phyloP scores from a whole-genome alignment of 345 rosid genomes.

The Microthlaspi erraticum region DNA sequence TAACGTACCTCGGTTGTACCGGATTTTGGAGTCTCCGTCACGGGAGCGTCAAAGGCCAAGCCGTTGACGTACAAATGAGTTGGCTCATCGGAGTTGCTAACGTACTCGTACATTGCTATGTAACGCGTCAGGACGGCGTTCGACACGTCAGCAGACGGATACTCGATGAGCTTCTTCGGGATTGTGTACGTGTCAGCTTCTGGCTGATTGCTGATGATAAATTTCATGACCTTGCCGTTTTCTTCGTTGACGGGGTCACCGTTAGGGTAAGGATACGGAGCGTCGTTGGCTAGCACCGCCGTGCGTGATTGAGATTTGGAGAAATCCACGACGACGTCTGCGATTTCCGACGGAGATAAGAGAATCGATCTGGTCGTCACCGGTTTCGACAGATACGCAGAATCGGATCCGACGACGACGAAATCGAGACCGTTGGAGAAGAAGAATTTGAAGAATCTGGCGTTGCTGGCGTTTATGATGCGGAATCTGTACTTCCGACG shows the following conservation, averaged over 20 bases:
- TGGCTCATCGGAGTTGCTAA: conserved; percentile 62
- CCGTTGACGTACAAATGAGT: conserved; percentile 84
- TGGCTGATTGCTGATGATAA: conserved; percentile 48
- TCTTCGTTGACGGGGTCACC: conserved; percentile 75
- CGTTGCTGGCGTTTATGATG: conserved; percentile 90
- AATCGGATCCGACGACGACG: conserved; percentile 68
- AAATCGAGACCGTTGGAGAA: conserved; percentile 73
- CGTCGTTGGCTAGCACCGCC: conserved; percentile 67
- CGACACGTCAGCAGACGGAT: conserved; percentile 55
- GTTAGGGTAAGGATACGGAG: conserved; percentile 69
- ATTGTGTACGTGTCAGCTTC: conserved; percentile 57
- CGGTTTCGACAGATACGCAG: conserved; percentile 59
- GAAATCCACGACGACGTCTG: conserved; percentile 80
- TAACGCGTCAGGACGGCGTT: conserved; percentile 57
- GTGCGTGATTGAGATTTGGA: conserved; percentile 56
- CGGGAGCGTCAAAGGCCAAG: conserved; percentile 61
- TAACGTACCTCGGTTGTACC: conserved; percentile 65
- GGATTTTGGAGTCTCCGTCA: conserved; percentile 67
- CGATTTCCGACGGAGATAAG: conserved; percentile 82
- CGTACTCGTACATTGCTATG: conserved; percentile 82
- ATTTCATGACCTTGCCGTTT: conserved; percentile 78
- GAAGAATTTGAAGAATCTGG: conserved; percentile 72
- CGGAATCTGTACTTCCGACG: conserved; percentile 90
- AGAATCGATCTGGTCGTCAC: conserved; percentile 55
- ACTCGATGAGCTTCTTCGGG: conserved; percentile 54